Evolutionary conservation across 345 rosid genomes (phyloP), one percentile per base, ranked within the genome.

Genomic region (Citropsis articulata): DNA sequence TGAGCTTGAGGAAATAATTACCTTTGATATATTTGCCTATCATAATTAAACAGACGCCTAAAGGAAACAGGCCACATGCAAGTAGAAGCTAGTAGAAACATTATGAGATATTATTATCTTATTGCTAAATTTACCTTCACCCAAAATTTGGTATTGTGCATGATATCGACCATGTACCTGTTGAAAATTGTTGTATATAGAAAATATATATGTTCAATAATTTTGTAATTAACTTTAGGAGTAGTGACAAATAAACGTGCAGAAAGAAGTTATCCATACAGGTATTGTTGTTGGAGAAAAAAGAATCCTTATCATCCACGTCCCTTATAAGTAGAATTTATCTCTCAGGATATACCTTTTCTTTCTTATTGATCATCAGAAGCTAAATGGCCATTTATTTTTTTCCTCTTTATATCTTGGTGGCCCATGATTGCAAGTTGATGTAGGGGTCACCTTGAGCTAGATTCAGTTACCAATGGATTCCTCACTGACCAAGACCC

Each of bases 241-340:
- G 56, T 50, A 9, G 50, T 45, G 50, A 45, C 50, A 45, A 45
- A 53, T 48, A 30, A 63, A 18, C 55, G 69, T 78, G 24, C 31
- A 62, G 7, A 78, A 64, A 61, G 68, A 73, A 42, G 7, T 18
- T 21, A 53, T 53, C 57, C 57, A 4, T 53, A 16, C 21, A 53
- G 57, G 7, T 5, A 19, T 4, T 53, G 7, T 53, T 18, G 22
- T 6, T 53, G 57, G 57, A 75, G 72, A 77, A 64, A 42, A 63
- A 45, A 79, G 87, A 82, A 82, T 82, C 84, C 86, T 82, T 86
- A 86, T 86, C 87, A 84, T 86, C 89, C 87, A 80, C 83, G 76
- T 73, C 57, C 21, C 4, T 53, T 5, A 16, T 6, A 53, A 53
- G 57, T 53, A 53, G 57, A 53, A 53, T 53, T 73, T 79, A 64